Conservation (phyloP, 441 rosid genomes). For the Erysimum pusillum region DNA sequence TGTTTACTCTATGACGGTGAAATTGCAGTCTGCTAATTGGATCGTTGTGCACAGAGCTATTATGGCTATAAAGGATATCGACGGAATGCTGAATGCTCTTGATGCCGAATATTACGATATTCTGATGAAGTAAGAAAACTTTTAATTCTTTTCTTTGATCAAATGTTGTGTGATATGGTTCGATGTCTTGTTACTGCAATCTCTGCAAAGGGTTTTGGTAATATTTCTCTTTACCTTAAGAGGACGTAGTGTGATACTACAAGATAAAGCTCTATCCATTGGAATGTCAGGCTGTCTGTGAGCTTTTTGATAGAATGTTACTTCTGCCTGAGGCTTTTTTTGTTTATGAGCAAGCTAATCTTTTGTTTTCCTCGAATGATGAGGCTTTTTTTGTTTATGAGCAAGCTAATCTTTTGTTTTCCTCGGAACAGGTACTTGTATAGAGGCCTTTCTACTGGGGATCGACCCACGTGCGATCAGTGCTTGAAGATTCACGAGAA, state of each 20-base stretch:
- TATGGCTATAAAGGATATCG: conserved; percentile 92
- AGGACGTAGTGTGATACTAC: not conserved
- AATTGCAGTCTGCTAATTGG: conserved; percentile 89
- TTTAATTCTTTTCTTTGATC: not conserved
- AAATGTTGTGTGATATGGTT: not conserved
- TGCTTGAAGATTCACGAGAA: conserved; percentile 95
- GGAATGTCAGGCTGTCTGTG: not conserved
- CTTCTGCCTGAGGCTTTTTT: not conserved
- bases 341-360: not conserved
- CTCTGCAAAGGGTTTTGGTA: not conserved
- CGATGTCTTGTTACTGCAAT: not conserved
- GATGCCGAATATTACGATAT: conserved; percentile 96
- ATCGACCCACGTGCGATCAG: conserved; percentile 95
- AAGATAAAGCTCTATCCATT: not conserved
- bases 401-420: conserved; percentile 4
- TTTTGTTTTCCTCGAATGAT: conserved; percentile 16
- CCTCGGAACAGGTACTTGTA: conserved; percentile 70
- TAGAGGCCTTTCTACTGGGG: conserved; percentile 94
- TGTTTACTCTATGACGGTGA: not conserved
- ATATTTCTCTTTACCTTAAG: not conserved
- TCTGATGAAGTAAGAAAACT: conserved; percentile 83
- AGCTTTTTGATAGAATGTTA: not conserved
- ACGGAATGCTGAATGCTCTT: conserved; percentile 81
- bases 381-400: not conserved
- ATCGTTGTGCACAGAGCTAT: conserved; percentile 89